Evolutionary conservation across 805 yeast species (phyloP).

Genomic region (Lipomyces sp.): DNA sequence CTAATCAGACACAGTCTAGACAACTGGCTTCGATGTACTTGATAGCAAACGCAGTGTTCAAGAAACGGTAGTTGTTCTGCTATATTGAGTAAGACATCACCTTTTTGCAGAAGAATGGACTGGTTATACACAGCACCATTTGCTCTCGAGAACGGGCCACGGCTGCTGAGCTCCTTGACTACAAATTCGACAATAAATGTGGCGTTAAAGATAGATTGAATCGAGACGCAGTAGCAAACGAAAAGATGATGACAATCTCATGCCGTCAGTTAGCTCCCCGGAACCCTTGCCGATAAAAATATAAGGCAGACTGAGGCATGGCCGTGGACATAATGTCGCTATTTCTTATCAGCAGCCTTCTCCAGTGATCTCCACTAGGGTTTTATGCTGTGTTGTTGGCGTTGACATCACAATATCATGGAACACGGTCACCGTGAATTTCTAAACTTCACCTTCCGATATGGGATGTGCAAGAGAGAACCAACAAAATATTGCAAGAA

Average conservation of each 20-base stretch:
- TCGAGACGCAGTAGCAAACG: constrained; percentile 47
- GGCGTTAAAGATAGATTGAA: constrained; percentile 44
- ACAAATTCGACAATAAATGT: constrained; percentile 39
- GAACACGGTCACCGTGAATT: too few relatives aligned
- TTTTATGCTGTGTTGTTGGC: too few relatives aligned
- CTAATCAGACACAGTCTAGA: constrained; percentile 42
- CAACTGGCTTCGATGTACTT: constrained; percentile 61
- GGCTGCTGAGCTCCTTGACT: constrained; percentile 74
- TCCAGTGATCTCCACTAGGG: too few relatives aligned
- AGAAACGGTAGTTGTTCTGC: too few relatives aligned
- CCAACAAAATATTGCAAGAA: too few relatives aligned
- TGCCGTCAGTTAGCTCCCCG: constrained; percentile 56
- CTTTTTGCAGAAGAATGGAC: constrained; percentile 70
- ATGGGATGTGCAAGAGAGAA: too few relatives aligned
- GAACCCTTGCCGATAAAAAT: constrained; percentile 60
- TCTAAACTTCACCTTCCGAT: too few relatives aligned
- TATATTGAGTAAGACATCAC: constrained; percentile 45
- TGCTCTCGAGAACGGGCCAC: constrained; percentile 45
- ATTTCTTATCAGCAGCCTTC: too few relatives aligned
- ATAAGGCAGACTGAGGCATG: constrained; percentile 65
- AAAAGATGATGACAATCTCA: constrained; percentile 60
- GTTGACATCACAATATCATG: too few relatives aligned
- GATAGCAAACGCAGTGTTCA: constrained; percentile 36
- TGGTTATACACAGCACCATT: constrained; percentile 51
- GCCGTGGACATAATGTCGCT: constrained; percentile 51